These are phyloP conservation scores for Bryum argenteum DNA, from an alignment of 225 moss, liverwort and hornwort species.

Conservation along the genomic window DNA sequence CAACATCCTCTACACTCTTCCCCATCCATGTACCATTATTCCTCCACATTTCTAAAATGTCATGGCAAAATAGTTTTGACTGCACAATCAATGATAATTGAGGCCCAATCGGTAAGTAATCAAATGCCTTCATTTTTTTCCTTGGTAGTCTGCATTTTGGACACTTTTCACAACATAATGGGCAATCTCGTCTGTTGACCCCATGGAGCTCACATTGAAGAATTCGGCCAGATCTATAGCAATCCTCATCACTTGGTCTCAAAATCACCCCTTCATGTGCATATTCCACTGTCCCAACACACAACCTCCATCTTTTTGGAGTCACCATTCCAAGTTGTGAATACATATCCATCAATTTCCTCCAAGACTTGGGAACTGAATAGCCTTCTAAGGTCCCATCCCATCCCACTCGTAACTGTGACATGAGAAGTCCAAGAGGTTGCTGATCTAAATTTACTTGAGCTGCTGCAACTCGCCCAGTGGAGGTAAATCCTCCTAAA, in stretches of 20 bases:
- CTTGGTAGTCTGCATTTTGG: fast-evolving
- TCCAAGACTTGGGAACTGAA: background rate
- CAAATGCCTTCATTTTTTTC: background rate
- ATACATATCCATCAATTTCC: background rate
- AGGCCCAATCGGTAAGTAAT: background rate
- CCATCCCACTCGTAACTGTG: background rate
- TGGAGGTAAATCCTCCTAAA: no score
- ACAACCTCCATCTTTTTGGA: background rate
- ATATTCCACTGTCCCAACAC: background rate
- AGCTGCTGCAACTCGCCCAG: no score
- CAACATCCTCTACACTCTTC: background rate
- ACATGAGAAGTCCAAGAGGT: background rate
- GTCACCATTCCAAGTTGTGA: background rate
- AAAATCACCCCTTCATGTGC: fast-evolving
- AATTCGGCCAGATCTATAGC: fast-evolving
- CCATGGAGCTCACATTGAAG: fast-evolving
- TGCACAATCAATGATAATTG: background rate
- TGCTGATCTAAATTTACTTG: background rate
- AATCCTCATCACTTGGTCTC: background rate
- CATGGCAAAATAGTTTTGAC: background rate
- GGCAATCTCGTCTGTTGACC: background rate
- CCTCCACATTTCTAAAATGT: background rate
- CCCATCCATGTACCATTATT: background rate
- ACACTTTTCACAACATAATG: background rate
- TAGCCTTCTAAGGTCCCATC: background rate